Percentiles rank a stretch among this genome's conserved stretches.
Conservation (phyloP, 192 early-diverging fungal genomes). For the Podila epicladia region DNA sequence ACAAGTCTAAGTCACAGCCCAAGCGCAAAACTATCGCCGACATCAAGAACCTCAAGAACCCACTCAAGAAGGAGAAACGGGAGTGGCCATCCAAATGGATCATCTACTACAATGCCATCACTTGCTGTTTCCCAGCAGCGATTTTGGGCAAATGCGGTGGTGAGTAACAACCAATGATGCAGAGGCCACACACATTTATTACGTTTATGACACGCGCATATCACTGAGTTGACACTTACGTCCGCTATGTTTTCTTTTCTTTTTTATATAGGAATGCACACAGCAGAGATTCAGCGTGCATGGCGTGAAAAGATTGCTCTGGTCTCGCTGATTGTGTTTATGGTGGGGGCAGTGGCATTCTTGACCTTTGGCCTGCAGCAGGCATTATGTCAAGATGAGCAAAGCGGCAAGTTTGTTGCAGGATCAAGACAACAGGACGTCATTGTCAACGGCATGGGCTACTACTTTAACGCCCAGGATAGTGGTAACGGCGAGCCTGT, state of each 20-base stretch:
- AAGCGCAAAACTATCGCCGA: constrained; percentile 50
- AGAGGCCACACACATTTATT: background rate
- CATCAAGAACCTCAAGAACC: constrained; percentile 56
- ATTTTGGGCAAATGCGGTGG: constrained; percentile 35
- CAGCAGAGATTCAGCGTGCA: constrained; percentile 72
- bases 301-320: constrained; percentile 95
- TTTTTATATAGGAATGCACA: constrained; percentile 61
- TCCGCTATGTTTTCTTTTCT: background rate
- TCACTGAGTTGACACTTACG: background rate
- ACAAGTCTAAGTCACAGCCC: constrained; percentile 31
- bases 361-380: constrained; percentile 79
- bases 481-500: constrained; percentile 52
- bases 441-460: constrained; percentile 71
- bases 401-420: constrained; percentile 51
- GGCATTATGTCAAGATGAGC: constrained; percentile 55
- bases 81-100: constrained; percentile 55
- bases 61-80: constrained; percentile 44
- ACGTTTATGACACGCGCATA: background rate
- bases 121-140: constrained; percentile 54
- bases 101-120: constrained; percentile 55
- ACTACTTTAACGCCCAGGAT: constrained; percentile 59
- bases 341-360: constrained; percentile 82
- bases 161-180: constrained; percentile 19
- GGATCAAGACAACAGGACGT: constrained; percentile 60
- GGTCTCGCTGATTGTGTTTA: constrained; percentile 77